A percentile compares a stretch with the other conserved stretches of the same genome.
Evolutionary conservation across 208 protist genomes (phyloP).

Genomic region (Crithidia sp.): DNA sequence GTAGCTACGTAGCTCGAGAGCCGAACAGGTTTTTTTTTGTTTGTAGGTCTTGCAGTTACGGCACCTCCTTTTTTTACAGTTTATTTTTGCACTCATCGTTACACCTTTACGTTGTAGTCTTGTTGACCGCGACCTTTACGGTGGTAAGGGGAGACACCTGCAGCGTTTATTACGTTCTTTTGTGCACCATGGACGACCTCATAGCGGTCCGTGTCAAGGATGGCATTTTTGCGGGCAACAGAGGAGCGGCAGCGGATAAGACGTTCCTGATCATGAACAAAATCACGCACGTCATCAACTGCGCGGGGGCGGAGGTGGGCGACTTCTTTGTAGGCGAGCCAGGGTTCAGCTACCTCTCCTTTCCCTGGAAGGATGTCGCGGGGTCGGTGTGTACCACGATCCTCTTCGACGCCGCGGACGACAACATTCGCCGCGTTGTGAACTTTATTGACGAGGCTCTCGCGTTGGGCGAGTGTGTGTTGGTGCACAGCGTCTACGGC

Average conservation of each 20-base stretch:
- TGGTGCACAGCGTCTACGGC: slow-evolving; percentile 89
- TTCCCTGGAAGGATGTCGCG: slow-evolving; percentile 87
- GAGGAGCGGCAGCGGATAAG: slow-evolving; percentile 78
- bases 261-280: slow-evolving; percentile 93
- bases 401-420: slow-evolving; percentile 84
- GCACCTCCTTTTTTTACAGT: no score
- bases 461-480: slow-evolving; percentile 81
- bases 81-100: no score
- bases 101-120: no score
- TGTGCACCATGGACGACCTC: slow-evolving; percentile 48
- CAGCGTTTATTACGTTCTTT: neutral
- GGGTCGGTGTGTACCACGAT: slow-evolving; percentile 78
- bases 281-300: slow-evolving; percentile 93
- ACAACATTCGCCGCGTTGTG: slow-evolving; percentile 76
- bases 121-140: no score
- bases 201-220: slow-evolving; percentile 93
- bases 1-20: no score
- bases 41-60: no score
- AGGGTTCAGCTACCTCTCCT: slow-evolving; percentile 89
- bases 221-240: slow-evolving; percentile 93
- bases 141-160: no score
- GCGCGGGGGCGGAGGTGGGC: slow-evolving; percentile 81
- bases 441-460: slow-evolving; percentile 90
- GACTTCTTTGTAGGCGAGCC: slow-evolving; percentile 81
- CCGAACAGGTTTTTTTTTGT: no score